A percentile compares a stretch with the other conserved stretches of the same genome.
These are phyloP conservation scores for Penicillium coprophilum DNA, from an alignment of 495 filamentous ascomycete genomes.

Conservation along the genomic window DNA sequence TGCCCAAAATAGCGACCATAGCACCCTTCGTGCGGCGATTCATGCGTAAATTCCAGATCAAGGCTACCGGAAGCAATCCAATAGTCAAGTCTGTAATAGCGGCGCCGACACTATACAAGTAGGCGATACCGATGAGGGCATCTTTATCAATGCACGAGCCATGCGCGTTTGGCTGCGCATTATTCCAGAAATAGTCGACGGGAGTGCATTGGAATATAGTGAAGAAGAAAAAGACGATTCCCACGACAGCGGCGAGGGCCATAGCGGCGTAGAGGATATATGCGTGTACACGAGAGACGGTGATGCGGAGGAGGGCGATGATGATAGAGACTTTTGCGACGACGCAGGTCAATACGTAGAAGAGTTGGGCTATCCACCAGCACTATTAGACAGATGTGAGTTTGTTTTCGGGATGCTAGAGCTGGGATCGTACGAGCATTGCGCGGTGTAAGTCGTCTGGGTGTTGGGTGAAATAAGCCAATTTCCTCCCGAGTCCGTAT, in stretches of 20 bases:
- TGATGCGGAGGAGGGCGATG: slow-evolving; percentile 41
- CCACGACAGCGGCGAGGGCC: slow-evolving; percentile 22
- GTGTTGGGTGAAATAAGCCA: slow-evolving; percentile 22
- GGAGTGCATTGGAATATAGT: slow-evolving; percentile 40
- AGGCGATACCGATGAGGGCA: slow-evolving; percentile 29
- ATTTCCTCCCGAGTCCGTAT: slow-evolving; percentile 32
- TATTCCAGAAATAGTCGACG: slow-evolving; percentile 36
- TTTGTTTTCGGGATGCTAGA: not conserved
- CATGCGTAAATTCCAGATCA: slow-evolving; percentile 36
- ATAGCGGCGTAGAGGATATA: slow-evolving; percentile 36
- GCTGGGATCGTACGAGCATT: slow-evolving; percentile 28
- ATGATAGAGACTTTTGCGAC: slow-evolving; percentile 39
- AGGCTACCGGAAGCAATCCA: slow-evolving; percentile 31
- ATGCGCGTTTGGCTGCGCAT: not conserved
- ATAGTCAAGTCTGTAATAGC: slow-evolving; percentile 40
- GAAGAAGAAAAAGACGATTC: slow-evolving; percentile 34
- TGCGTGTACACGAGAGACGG: slow-evolving; percentile 27
- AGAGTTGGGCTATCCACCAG: slow-evolving; percentile 36
- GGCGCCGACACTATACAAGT: slow-evolving; percentile 38
- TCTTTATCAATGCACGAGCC: slow-evolving; percentile 33
- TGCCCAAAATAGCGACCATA: slow-evolving; percentile 28
- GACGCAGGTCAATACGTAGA: slow-evolving; percentile 37
- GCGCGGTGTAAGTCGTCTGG: slow-evolving; percentile 25
- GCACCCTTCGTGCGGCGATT: slow-evolving; percentile 29
- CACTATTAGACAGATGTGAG: slow-evolving; percentile 16